A percentile compares a stretch with the other conserved stretches of the same genome.
phyloP scores from a whole-genome alignment of 192 early-diverging fungal species.

The Linnemannia exigua region DNA sequence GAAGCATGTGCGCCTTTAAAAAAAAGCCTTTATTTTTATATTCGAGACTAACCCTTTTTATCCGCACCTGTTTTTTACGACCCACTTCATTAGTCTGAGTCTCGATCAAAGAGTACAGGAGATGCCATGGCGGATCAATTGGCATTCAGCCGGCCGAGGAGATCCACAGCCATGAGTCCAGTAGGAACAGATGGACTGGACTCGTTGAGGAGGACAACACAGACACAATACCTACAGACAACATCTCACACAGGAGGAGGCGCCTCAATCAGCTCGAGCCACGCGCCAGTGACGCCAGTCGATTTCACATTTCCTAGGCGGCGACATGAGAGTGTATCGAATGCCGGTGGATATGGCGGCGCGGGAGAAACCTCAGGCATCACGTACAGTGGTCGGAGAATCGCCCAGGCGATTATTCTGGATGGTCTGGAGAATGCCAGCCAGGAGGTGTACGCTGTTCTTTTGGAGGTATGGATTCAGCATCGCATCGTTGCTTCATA shows the following conservation, averaged over 20 bases:
- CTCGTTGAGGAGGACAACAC: slow-evolving; percentile 3
- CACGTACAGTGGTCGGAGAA: slow-evolving; percentile 34
- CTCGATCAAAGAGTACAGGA: slow-evolving; percentile 25
- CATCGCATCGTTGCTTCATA: background rate
- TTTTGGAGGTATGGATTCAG: slow-evolving; percentile 47
- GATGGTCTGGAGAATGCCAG: slow-evolving; percentile 56
- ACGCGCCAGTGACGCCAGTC: slow-evolving; percentile 44
- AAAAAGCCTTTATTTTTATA: background rate
- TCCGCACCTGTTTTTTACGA: background rate
- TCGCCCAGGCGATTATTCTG: slow-evolving; percentile 59
- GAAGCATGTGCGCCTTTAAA: background rate
- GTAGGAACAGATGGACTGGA: slow-evolving; percentile 3
- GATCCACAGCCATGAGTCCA: background rate
- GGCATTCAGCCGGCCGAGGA: slow-evolving; percentile 14
- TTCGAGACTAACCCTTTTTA: background rate
- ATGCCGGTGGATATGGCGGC: slow-evolving; percentile 23
- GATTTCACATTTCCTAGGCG: slow-evolving; percentile 57
- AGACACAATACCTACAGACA: slow-evolving; percentile 5
- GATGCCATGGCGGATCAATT: slow-evolving; percentile 34
- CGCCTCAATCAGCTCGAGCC: slow-evolving; percentile 6
- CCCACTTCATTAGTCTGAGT: slow-evolving; percentile 12
- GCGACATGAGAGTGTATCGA: slow-evolving; percentile 51
- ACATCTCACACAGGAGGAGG: slow-evolving; percentile 7
- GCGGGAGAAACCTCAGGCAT: slow-evolving; percentile 31
- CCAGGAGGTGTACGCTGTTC: slow-evolving; percentile 45